A percentile compares a stretch with the other conserved stretches of the same genome.
These are phyloP conservation scores for Lipomyces orientalis DNA, from an alignment of 805 yeast species.

Conservation along the genomic window DNA sequence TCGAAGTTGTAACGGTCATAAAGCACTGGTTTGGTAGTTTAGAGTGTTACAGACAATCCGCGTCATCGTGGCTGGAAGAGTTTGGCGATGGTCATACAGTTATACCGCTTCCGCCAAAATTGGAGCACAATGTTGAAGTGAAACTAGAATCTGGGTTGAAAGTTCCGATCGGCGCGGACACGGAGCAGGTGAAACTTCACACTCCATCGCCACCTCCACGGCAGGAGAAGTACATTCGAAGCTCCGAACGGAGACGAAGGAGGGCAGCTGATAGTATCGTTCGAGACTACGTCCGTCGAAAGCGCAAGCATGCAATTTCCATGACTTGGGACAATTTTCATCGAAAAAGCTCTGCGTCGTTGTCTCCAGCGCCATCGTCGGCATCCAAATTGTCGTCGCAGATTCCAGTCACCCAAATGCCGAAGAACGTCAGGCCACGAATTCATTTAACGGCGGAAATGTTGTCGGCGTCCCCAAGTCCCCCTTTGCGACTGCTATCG, in stretches of 20 bases:
- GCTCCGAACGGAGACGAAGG: slow-evolving; percentile 6
- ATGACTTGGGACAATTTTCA: background rate
- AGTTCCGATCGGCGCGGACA: background rate
- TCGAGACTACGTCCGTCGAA: slow-evolving; percentile 10
- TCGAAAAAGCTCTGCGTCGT: background rate
- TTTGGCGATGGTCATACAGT: background rate
- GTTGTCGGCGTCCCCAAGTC: slow-evolving; percentile 7
- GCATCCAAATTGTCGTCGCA: background rate
- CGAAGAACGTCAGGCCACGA: slow-evolving; percentile 7
- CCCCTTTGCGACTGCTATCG: slow-evolving; percentile 6
- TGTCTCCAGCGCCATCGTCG: background rate
- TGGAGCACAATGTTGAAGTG: background rate
- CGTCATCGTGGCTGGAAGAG: slow-evolving; percentile 4
- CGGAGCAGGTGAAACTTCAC: background rate
- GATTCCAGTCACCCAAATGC: background rate
- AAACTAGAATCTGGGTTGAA: background rate
- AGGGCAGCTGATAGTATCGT: background rate
- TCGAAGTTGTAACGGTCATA: slow-evolving; percentile 7
- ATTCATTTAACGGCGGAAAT: slow-evolving; percentile 9
- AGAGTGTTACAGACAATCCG: slow-evolving; percentile 15
- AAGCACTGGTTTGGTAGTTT: slow-evolving; percentile 22
- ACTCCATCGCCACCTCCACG: slow-evolving; percentile 4
- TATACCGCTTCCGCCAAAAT: background rate
- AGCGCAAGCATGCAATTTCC: background rate
- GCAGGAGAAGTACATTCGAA: background rate